These are phyloP conservation scores for Colletotrichum euphorbiae DNA, from an alignment of 2,329 filamentous ascomycete genomes.

Conservation along the genomic window DNA sequence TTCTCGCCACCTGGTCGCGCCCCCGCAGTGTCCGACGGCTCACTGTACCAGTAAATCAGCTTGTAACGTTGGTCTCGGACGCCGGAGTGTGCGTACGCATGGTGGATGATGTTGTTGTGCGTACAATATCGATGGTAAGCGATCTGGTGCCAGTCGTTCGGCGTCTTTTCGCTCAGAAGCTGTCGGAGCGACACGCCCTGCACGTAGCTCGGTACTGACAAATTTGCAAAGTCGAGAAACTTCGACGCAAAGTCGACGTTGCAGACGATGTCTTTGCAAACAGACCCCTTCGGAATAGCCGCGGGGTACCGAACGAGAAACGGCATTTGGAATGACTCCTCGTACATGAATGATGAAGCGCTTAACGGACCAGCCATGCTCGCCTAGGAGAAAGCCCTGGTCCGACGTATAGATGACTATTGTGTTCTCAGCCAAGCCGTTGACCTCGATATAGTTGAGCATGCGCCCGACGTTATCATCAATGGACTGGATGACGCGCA, in stretches of 20 bases:
- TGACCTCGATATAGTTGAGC: constrained; percentile 58
- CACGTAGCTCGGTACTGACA: constrained; percentile 61
- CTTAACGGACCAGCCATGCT: constrained; percentile 70
- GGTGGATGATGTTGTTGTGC: constrained; percentile 62
- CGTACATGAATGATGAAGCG: constrained; percentile 70
- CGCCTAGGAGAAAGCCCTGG: constrained; percentile 67
- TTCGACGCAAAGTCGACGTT: constrained; percentile 67
- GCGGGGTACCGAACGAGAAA: constrained; percentile 60
- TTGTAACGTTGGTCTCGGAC: constrained; percentile 64
- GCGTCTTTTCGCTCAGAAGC: constrained; percentile 53
- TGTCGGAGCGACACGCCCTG: constrained; percentile 59
- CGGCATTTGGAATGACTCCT: constrained; percentile 68
- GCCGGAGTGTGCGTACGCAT: constrained; percentile 64
- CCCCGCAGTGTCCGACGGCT: constrained; percentile 58
- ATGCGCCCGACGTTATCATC: constrained; percentile 65
- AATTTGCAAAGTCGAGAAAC: constrained; percentile 58
- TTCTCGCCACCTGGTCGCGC: constrained; percentile 54
- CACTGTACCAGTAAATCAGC: constrained; percentile 68
- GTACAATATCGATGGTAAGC: constrained; percentile 69
- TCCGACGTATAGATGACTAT: constrained; percentile 66
- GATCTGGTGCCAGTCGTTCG: constrained; percentile 60
- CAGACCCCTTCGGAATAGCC: constrained; percentile 51
- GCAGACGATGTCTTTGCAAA: constrained; percentile 61
- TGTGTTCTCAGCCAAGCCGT: constrained; percentile 57
- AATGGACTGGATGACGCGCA: constrained; percentile 63